Conservation (phyloP, 2,329 filamentous ascomycete species). For the Penicillium sp. region DNA sequence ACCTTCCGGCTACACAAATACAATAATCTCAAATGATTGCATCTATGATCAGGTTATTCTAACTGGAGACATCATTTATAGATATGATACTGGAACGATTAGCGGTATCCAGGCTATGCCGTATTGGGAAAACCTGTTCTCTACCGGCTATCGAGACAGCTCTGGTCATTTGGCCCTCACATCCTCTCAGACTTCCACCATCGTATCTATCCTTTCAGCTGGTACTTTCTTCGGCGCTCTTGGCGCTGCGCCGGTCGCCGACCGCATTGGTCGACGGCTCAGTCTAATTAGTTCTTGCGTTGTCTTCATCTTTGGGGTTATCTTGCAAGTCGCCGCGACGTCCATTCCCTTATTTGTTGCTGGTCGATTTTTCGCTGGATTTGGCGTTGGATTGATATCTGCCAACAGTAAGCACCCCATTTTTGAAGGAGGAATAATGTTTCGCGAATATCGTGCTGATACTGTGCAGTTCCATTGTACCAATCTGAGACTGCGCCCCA, state of each 20-base stretch:
- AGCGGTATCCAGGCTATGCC: slow-evolving; percentile 53
- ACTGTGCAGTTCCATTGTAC: slow-evolving; percentile 56
- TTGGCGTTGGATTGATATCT: slow-evolving; percentile 74
- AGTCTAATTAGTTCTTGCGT: slow-evolving; percentile 40
- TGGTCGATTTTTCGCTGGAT: slow-evolving; percentile 50
- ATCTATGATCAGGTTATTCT: no score
- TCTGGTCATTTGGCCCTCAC: slow-evolving; percentile 46
- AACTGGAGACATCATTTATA: slow-evolving; percentile 2
- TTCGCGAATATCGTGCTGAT: no score
- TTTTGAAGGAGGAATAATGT: no score
- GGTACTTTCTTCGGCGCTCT: slow-evolving; percentile 67
- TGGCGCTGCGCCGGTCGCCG: slow-evolving; percentile 37
- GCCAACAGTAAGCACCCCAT: slow-evolving; percentile 63
- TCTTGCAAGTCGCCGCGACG: slow-evolving; percentile 34
- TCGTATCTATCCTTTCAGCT: slow-evolving; percentile 54
- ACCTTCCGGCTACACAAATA: not conserved
- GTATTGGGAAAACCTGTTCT: slow-evolving; percentile 42
- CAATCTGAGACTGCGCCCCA: slow-evolving; percentile 76
- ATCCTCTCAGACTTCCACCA: slow-evolving; percentile 48
- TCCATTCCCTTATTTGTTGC: slow-evolving; percentile 44
- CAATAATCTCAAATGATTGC: not conserved
- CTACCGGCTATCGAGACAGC: slow-evolving; percentile 36
- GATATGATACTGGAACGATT: slow-evolving; percentile 58
- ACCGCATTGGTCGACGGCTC: slow-evolving; percentile 40
- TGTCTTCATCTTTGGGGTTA: slow-evolving; percentile 38